A percentile compares a stretch with the other conserved stretches of the same genome.
Evolutionary conservation across 2,329 filamentous ascomycete genomes (phyloP).

Genomic region (Fusarium sp.): DNA sequence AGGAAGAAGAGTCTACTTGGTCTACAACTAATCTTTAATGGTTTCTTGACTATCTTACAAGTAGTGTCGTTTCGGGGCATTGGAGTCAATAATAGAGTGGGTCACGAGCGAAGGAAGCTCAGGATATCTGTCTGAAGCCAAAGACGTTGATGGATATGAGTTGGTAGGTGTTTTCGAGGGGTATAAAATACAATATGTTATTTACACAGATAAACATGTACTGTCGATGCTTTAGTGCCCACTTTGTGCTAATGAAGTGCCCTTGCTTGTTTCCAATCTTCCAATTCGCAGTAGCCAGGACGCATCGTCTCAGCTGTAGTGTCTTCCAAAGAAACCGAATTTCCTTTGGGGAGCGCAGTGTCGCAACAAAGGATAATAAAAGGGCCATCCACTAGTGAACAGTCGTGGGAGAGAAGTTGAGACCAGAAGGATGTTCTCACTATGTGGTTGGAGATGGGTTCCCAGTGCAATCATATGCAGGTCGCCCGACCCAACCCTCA

Average conservation of each 20-base stretch:
- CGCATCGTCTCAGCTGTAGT: not conserved
- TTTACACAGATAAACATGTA: not conserved
- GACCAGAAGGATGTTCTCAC: not conserved
- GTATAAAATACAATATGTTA: not conserved
- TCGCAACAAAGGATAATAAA: not conserved
- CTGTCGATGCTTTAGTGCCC: not conserved
- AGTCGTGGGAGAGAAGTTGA: not conserved
- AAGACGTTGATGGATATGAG: too few species aligned
- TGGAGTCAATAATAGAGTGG: too few species aligned
- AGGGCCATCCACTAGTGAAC: not conserved
- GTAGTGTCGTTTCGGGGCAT: too few species aligned
- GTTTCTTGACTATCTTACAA: too few species aligned
- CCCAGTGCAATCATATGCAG: not conserved
- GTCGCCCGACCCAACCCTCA: not conserved
- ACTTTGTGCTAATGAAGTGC: accelerated
- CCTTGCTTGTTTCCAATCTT: not conserved
- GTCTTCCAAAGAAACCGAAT: not conserved
- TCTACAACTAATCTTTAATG: too few species aligned
- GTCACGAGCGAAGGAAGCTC: too few species aligned
- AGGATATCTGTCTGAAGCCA: too few species aligned
- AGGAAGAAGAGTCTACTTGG: too few species aligned
- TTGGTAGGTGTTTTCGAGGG: not conserved
- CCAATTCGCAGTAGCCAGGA: not conserved
- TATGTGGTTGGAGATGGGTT: not conserved
- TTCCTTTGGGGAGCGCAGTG: not conserved